Evolutionary conservation across 2,329 filamentous ascomycete species (phyloP).

Genomic region (Fusarium sterilihyphosum): DNA sequence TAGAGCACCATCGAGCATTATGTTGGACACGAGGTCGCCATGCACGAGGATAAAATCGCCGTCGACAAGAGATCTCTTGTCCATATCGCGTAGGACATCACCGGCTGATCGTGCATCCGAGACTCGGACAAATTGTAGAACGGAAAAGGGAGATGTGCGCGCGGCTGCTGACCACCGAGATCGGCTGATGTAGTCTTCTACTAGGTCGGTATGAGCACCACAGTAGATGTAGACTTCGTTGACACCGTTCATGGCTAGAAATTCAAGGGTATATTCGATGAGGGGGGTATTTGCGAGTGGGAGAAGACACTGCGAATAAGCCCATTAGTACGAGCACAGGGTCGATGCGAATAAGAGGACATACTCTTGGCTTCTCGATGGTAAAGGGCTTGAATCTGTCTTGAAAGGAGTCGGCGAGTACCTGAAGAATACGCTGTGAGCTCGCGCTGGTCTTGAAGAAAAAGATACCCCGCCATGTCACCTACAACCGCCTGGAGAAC

Average conservation of each 20-base stretch:
- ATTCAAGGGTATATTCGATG: constrained; percentile 98
- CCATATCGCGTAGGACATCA: constrained; percentile 93
- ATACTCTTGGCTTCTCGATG: constrained; percentile 86
- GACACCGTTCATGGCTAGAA: constrained; percentile 94
- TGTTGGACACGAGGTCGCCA: constrained; percentile 90
- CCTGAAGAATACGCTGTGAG: constrained; percentile 56
- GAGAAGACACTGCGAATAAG: constrained; percentile 78
- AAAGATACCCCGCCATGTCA: constrained; percentile 45
- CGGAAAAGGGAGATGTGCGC: constrained; percentile 73
- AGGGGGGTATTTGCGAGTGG: constrained; percentile 92
- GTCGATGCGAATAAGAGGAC: constrained; percentile 2
- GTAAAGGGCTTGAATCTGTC: constrained; percentile 91
- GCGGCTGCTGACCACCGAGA: constrained; percentile 76
- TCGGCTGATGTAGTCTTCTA: constrained; percentile 84
- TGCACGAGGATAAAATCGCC: constrained; percentile 94
- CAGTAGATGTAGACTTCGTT: constrained; percentile 94
- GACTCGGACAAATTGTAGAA: constrained; percentile 85
- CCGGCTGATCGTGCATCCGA: constrained; percentile 85
- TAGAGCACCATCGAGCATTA: constrained; percentile 83
- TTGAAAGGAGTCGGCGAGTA: constrained; percentile 95
- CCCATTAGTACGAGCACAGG: constrained; percentile 28
- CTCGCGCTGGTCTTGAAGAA: constrained; percentile 22
- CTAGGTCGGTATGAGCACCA: constrained; percentile 83
- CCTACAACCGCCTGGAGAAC: constrained; percentile 66
- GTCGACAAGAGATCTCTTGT: constrained; percentile 83